Base-by-base conservation (phyloP, 2,329 filamentous ascomycete genomes). In the Venturia carpophila region DNA sequence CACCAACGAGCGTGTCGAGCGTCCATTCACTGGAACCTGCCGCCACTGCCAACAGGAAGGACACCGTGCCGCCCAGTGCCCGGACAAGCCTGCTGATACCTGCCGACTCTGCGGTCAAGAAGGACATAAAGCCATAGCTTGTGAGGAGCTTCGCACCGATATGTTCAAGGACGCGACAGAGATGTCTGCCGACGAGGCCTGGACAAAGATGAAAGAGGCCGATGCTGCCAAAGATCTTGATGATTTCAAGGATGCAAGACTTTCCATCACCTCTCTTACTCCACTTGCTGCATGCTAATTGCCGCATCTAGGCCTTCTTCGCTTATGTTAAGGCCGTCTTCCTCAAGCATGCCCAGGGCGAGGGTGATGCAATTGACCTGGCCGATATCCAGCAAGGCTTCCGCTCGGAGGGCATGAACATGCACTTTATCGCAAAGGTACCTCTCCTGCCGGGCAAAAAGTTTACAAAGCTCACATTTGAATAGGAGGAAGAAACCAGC, bases 61-160 rank as follows among this genome's bases (percentile, higher is more conserved):
- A 24, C 84, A 87, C 68, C 77, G 84, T 70, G 77, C 82, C 63
- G 80, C 82, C 24, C 85, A 88, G 63, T 92, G 89, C 68, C 87
- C 87, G 1, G 75, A 81, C 1, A 83, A 83, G 67, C 80, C 81
- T 7, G 78, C 85, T 76, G 70, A 67, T 63, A 73, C 75, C 37
- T 85, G 82, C 72, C 82, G 80, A 69, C 82, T 84, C 66, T 84
- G 82, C 75, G 79, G 81, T 71, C 68, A 75, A 64, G 67, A 72
- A 15, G 72, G 79, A 1, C 82, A 84, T 68, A 77, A 75, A 62
- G 76, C 79, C 11, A 65, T 75, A 7, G 79, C 82, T 0, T 84
- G 82, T 69, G 75, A 78, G 3, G 76, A 80, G 19, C 71, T 72
- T 24, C 75, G 75, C 37, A 65, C 68, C 3, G 67, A 66, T n/a